These are phyloP conservation scores for Talaromyces pinophilus DNA, from an alignment of 2,329 filamentous ascomycete genomes.

Conservation along the genomic window DNA sequence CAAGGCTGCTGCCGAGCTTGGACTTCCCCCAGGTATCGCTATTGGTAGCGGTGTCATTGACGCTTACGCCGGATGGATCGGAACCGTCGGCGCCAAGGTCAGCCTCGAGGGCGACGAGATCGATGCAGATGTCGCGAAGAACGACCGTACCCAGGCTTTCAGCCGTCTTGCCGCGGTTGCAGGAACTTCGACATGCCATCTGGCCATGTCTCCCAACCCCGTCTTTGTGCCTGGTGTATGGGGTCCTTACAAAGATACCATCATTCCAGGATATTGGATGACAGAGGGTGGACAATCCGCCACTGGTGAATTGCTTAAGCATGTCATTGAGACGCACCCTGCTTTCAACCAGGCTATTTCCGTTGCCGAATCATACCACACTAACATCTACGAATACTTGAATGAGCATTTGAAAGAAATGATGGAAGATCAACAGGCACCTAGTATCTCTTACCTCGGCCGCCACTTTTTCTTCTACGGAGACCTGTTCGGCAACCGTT, in stretches of 20 bases:
- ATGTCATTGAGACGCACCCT: conserved; percentile 92
- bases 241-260: conserved; percentile 93
- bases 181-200: conserved; percentile 94
- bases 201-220: conserved; percentile 90
- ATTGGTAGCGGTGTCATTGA: conserved; percentile 97
- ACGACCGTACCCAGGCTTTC: conserved; percentile 90
- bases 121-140: conserved; percentile 67
- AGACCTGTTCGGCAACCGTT: conserved; percentile 94
- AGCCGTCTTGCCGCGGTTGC: conserved; percentile 90
- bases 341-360: conserved; percentile 79
- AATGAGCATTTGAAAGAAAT: conserved; percentile 83
- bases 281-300: conserved; percentile 96
- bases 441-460: conserved; percentile 78
- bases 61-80: conserved; percentile 97
- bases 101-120: conserved; percentile 69
- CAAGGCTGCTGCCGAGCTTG: conserved; percentile 78
- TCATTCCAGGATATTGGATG: conserved; percentile 92
- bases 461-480: conserved; percentile 99
- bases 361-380: conserved; percentile 76
- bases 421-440: conserved; percentile 67
- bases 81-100: conserved; percentile 96
- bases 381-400: conserved; percentile 92
- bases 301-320: conserved; percentile 89
- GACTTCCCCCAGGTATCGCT: conserved; percentile 81
- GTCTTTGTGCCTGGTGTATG: conserved; percentile 95